Conservation (phyloP, 768 basidiomycete species). For the Xerocomellus intermedius region DNA sequence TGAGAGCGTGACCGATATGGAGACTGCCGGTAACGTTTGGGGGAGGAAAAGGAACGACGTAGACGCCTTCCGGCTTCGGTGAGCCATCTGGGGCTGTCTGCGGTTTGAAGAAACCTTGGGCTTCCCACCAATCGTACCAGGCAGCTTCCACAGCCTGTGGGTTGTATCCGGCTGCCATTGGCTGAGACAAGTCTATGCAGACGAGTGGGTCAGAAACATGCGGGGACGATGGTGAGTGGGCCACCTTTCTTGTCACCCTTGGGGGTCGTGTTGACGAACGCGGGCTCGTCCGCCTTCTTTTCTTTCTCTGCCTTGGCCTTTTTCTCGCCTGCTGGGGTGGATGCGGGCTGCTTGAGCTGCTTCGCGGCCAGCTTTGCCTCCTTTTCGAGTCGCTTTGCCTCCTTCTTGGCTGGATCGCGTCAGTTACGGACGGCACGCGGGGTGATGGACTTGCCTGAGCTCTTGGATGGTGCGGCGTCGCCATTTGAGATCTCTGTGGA, state of each 20-base stretch:
- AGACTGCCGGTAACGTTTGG: conserved; percentile 96
- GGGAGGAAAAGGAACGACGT: conserved; percentile 88
- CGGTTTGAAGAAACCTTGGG: conserved; percentile 88
- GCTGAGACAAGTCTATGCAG: conserved; percentile 69
- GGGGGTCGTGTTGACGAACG: conserved; percentile 88
- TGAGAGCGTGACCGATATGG: conserved; percentile 94
- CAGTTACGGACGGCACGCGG: background rate
- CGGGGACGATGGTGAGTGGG: background rate
- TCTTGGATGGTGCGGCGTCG: conserved; percentile 36
- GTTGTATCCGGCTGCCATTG: conserved; percentile 93
- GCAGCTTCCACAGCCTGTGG: conserved; percentile 91
- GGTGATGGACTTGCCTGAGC: conserved; percentile 33
- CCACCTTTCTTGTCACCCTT: conserved; percentile 92
- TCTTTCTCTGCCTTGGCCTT: conserved; percentile 74
- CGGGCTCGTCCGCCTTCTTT: conserved; percentile 63
- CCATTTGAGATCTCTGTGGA: background rate
- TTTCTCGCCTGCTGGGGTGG: conserved; percentile 52
- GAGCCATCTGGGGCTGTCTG: conserved; percentile 55
- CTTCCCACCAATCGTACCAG: conserved; percentile 99
- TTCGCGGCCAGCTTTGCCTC: conserved; percentile 78
- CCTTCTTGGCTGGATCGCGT: conserved; percentile 65
- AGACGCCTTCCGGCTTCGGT: conserved; percentile 61
- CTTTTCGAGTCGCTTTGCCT: conserved; percentile 78
- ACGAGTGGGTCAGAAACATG: background rate
- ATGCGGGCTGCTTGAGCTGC: conserved; percentile 40